Conservation (phyloP, 2,329 filamentous ascomycete species). For the Orbilia quercus region DNA sequence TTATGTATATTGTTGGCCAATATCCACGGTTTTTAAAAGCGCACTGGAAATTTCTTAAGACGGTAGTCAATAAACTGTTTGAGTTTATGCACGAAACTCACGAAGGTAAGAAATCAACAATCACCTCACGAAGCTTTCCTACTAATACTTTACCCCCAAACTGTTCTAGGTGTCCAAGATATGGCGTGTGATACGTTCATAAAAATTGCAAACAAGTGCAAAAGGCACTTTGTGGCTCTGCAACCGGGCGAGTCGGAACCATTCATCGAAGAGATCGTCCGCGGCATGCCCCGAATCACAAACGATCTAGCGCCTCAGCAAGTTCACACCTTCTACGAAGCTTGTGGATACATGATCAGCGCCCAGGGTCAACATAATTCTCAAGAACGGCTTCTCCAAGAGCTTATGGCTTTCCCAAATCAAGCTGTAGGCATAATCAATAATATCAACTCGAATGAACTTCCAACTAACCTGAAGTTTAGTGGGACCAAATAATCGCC, state of each 20-base stretch:
- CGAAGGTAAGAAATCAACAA: conserved; percentile 73
- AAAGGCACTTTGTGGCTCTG: conserved; percentile 94
- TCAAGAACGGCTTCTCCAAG: conserved; percentile 88
- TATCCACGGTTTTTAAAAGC: conserved; percentile 98
- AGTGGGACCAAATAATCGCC: conserved; percentile 93
- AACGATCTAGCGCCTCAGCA: conserved; percentile 95
- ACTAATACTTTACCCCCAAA: conserved; percentile 55
- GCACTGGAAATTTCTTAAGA: conserved; percentile 99
- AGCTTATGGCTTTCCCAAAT: conserved; percentile 94
- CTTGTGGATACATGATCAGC: conserved; percentile 98
- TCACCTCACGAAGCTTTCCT: conserved; percentile 1
- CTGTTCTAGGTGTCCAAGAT: conserved; percentile 82
- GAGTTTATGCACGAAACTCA: conserved; percentile 99
- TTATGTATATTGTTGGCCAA: conserved; percentile 99
- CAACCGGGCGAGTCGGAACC: conserved; percentile 94
- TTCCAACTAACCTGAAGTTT: conserved; percentile 1
- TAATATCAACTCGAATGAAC: not conserved
- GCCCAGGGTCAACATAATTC: conserved; percentile 94
- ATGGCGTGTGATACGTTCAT: conserved; percentile 99
- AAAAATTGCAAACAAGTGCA: conserved; percentile 98
- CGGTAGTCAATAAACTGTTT: conserved; percentile 98
- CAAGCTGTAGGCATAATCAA: conserved; percentile 69
- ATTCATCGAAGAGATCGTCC: conserved; percentile 98
- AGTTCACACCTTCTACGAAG: conserved; percentile 98
- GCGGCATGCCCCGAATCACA: conserved; percentile 94